A percentile compares a stretch with the other conserved stretches of the same genome.
Evolutionary conservation across 1,139 yeast species (phyloP).

Genomic region (Geotrichum australiense): DNA sequence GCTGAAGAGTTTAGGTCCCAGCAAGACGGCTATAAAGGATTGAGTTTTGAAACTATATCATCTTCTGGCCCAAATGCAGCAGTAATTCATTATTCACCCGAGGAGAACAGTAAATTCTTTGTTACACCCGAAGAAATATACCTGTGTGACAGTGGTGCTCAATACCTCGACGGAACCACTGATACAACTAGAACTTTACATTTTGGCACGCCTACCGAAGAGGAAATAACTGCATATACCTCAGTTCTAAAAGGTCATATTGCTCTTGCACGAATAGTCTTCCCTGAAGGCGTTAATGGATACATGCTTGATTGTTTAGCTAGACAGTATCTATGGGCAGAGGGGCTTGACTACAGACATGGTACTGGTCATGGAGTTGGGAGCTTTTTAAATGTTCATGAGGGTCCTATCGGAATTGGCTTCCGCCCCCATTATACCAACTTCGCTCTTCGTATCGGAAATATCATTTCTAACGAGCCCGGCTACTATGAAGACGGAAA

Average conservation of each 20-base stretch:
- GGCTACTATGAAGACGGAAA: constrained; percentile 91
- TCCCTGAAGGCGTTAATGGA: constrained; percentile 88
- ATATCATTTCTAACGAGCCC: constrained; percentile 87
- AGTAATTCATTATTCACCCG: constrained; percentile 85
- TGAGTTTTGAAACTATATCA: constrained; percentile 87
- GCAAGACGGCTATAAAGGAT: constrained; percentile 58
- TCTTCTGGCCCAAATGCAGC: constrained; percentile 94
- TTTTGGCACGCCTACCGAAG: constrained; percentile 59
- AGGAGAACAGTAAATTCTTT: constrained; percentile 49
- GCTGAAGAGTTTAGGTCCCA: constrained; percentile 51
- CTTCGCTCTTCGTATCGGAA: constrained; percentile 55
- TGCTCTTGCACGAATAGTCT: constrained; percentile 64
- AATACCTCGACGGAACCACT: constrained; percentile 90
- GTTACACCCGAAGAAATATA: constrained; percentile 75
- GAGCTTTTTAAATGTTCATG: constrained; percentile 86
- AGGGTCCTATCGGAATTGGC: constrained; percentile 93
- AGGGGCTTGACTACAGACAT: constrained; percentile 87
- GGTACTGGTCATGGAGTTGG: constrained; percentile 99
- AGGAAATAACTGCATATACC: constrained; percentile 72
- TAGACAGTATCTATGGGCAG: constrained; percentile 79
- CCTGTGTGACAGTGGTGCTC: constrained; percentile 90
- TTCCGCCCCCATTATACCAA: constrained; percentile 39
- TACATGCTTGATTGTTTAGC: constrained; percentile 79
- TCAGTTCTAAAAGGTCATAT: constrained; percentile 88
- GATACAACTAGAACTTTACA: constrained; percentile 93